Percentiles rank a stretch among this genome's conserved stretches.
These are phyloP conservation scores for Apophysomyces trapeziformis DNA, from an alignment of 371 early-diverging fungal genomes.

Conservation along the genomic window DNA sequence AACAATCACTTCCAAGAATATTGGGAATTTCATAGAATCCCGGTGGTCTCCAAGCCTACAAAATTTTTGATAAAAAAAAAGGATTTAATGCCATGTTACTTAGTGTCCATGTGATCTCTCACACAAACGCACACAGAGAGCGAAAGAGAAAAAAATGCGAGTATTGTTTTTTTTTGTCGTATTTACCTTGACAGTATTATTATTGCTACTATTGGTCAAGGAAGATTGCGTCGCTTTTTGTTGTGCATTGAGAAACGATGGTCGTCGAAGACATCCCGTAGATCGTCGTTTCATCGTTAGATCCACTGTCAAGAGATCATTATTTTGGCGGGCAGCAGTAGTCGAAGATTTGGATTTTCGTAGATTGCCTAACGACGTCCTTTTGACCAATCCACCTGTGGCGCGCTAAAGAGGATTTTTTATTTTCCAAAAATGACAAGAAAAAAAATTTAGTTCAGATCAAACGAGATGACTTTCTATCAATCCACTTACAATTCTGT, in stretches of 20 bases:
- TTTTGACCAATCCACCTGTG: conserved; percentile 31
- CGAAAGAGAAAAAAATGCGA: background rate
- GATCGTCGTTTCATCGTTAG: conserved; percentile 51
- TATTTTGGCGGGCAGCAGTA: conserved; percentile 29
- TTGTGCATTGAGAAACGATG: conserved; percentile 35
- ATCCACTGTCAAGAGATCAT: conserved; percentile 17
- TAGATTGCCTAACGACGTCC: conserved; percentile 42
- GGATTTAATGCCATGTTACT: conserved; percentile 9
- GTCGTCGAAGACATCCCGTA: conserved; percentile 46
- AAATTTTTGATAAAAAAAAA: conserved; percentile 3
- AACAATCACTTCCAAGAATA: conserved; percentile 48
- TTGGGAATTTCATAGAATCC: conserved; percentile 53
- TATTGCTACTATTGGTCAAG: conserved; percentile 11
- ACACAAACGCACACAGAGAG: background rate
- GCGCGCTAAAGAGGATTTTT: conserved; percentile 12
- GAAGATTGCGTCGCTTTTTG: conserved; percentile 25
- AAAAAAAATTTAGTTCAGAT: background rate
- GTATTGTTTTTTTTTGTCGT: conserved; percentile 5
- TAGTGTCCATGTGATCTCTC: background rate
- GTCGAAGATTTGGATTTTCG: conserved; percentile 46
- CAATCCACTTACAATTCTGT: background rate
- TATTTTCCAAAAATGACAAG: conserved; percentile 5
- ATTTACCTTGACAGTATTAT: conserved; percentile 20
- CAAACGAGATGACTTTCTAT: background rate
- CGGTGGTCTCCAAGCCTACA: conserved; percentile 49